Evolutionary conservation across 2,329 filamentous ascomycete genomes (phyloP).

Genomic region (Aspergillus amoenus): DNA sequence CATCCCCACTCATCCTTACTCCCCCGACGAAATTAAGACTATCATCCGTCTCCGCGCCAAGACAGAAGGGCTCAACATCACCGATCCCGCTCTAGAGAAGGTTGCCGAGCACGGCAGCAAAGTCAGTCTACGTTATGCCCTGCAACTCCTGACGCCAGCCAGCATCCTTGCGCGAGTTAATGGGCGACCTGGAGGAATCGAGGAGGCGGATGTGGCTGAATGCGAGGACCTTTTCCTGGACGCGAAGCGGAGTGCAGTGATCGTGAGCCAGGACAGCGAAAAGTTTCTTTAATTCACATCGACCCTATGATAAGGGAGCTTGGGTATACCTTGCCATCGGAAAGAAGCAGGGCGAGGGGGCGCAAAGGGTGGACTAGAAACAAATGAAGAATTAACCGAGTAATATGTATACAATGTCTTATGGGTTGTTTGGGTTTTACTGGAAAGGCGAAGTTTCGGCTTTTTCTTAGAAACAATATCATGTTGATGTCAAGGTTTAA

Average conservation of each 20-base stretch:
- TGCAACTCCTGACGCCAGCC: conserved; percentile 86
- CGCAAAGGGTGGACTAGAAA: not conserved
- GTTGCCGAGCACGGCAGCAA: conserved; percentile 82
- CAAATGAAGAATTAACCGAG: conserved; percentile 1
- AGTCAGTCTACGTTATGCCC: conserved; percentile 86
- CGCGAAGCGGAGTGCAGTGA: conserved; percentile 71
- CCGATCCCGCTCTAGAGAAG: conserved; percentile 80
- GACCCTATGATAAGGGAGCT: not conserved
- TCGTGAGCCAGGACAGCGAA: conserved; percentile 65
- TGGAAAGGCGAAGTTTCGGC: conserved; percentile 15
- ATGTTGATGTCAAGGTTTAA: conserved; percentile 17
- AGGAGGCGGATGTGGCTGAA: conserved; percentile 73
- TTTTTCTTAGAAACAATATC: conserved; percentile 13
- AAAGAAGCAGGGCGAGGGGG: not conserved
- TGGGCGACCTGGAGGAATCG: conserved; percentile 69
- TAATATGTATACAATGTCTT: conserved; percentile 24
- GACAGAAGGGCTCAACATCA: conserved; percentile 76
- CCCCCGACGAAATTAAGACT: conserved; percentile 82
- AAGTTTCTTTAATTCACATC: conserved; percentile 59
- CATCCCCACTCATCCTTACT: conserved; percentile 89
- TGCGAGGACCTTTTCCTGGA: conserved; percentile 84
- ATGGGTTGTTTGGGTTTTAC: conserved; percentile 14
- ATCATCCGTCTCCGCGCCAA: conserved; percentile 84
- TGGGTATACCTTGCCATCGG: not conserved
- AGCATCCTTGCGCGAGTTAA: conserved; percentile 88